Evolutionary conservation across 345 rosid species (phyloP).

Genomic region (Clarkia xantiana): DNA sequence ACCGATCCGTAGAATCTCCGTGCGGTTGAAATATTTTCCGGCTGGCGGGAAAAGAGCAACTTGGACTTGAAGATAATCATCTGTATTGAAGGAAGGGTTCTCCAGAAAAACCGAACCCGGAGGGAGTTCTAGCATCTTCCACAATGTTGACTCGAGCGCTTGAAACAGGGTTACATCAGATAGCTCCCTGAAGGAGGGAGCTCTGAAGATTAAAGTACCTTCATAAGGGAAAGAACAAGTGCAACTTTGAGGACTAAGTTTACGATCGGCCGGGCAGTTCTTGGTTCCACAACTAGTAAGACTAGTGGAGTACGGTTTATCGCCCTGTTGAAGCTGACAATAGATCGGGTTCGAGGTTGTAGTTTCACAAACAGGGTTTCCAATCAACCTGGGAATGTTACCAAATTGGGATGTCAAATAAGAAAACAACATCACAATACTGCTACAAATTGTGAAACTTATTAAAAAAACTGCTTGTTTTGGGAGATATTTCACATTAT

Average conservation of each 20-base stretch:
- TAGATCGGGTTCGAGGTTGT: conserved; percentile 48
- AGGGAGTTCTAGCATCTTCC: conserved; percentile 53
- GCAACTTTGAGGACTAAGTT: conserved; percentile 85
- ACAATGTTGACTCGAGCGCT: conserved; percentile 64
- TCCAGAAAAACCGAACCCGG: conserved; percentile 79
- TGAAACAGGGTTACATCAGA: conserved; percentile 49
- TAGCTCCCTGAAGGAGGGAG: conserved; percentile 56
- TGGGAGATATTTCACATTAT: too few relatives aligned
- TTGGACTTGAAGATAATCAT: conserved; percentile 84
- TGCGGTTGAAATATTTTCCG: conserved; percentile 47
- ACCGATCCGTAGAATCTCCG: conserved; percentile 57
- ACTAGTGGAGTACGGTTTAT: conserved; percentile 62
- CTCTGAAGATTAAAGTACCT: conserved; percentile 79
- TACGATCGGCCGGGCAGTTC: conserved; percentile 49
- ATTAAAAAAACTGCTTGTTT: too few relatives aligned
- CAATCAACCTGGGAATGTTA: conserved; percentile 36
- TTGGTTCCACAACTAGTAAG: conserved; percentile 56
- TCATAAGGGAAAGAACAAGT: conserved; percentile 77
- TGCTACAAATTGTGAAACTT: too few relatives aligned
- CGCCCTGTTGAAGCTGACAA: conserved; percentile 53
- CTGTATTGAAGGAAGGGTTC: conserved; percentile 68
- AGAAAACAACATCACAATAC: too few relatives aligned
- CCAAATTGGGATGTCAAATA: too few relatives aligned
- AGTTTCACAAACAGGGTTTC: conserved; percentile 71
- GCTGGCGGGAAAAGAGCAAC: conserved; percentile 57